phyloP scores from a whole-genome alignment of 73 alveolate genomes.

The Tetrahymena borealis region DNA sequence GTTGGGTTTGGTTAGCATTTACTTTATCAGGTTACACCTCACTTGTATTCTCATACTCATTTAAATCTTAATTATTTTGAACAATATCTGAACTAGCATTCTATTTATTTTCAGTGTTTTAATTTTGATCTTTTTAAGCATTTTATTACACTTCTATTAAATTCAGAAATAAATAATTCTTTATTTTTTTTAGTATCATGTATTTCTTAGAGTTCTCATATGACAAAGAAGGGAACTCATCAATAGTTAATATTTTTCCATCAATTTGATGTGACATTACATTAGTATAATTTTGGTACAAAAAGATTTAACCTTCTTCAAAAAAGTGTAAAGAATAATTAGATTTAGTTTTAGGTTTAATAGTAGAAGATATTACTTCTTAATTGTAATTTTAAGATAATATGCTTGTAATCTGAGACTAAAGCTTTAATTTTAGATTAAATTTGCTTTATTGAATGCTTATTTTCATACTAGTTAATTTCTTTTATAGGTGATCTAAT shows the following conservation, averaged over 20 bases:
- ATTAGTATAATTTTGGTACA: neutral
- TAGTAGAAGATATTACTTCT: neutral
- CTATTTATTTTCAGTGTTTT: neutral
- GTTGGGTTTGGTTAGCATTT: too few relatives aligned
- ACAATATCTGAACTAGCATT: neutral
- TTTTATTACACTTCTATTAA: neutral
- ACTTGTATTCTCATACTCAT: neutral
- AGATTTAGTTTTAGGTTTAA: neutral
- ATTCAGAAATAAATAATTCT: neutral
- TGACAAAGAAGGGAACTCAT: neutral
- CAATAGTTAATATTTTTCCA: neutral
- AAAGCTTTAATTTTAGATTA: neutral
- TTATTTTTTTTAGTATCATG: neutral
- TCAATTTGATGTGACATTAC: neutral
- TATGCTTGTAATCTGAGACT: neutral
- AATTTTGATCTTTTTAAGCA: neutral
- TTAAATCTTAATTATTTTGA: too few relatives aligned
- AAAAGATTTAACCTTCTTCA: neutral
- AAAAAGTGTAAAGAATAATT: neutral
- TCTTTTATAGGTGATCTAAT: neutral
- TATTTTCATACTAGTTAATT: neutral
- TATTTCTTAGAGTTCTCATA: neutral
- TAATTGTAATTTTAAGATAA: neutral
- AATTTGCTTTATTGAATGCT: neutral
- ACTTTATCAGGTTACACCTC: too few relatives aligned